Evolutionary conservation across 2,329 filamentous ascomycete species (phyloP), one percentile per base, ranked within the genome.

Genomic region (Scleromitrula shiraiana): DNA sequence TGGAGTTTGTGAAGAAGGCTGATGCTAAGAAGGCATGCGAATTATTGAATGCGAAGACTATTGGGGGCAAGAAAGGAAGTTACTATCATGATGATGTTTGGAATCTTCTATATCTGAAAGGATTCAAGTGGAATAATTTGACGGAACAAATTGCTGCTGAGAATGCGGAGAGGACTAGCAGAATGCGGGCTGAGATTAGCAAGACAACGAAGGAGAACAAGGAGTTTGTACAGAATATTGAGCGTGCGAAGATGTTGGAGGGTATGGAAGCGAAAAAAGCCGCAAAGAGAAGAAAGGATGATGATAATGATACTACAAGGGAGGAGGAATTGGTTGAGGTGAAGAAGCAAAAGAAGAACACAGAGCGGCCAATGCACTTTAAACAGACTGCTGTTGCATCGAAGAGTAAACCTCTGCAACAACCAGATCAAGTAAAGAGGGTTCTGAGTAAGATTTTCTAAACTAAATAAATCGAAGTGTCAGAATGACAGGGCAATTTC

Each of bases 71-170:
- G 69, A 94, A 94, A 69, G 77, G 86, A 10, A 78, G 77, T 41
- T 88, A 85, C 64, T 94, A 91, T 69, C 80, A 85, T 58, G 88
- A 94, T 64, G 88, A 94, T 64, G 76, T 94, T 37, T 94, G 88
- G 88, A 90, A 85, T 59, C 70, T 93, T 53, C 76, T 85, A 52
- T 94, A 94, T 62, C 69, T 94, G 53, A 83, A 79, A 54, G 86
- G 85, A 1, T 91, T 93, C 70, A 93, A 91, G 67, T 94, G 88
- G 88, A 56, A 76, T 54, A 73, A 82, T 59, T 66, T 82, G 53
- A 88, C 84, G 49, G 83, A 87, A 64, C 84, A 90, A 68, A 89
- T 91, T 56, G 76, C 84, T 33, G 77, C 83, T 23, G 88, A 94
- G 70, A 88, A 90, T 63, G 86, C 87, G 5, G 87, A 91, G 67